Base-by-base conservation (phyloP, 768 basidiomycete species). In the Collybiopsis luxurians region DNA sequence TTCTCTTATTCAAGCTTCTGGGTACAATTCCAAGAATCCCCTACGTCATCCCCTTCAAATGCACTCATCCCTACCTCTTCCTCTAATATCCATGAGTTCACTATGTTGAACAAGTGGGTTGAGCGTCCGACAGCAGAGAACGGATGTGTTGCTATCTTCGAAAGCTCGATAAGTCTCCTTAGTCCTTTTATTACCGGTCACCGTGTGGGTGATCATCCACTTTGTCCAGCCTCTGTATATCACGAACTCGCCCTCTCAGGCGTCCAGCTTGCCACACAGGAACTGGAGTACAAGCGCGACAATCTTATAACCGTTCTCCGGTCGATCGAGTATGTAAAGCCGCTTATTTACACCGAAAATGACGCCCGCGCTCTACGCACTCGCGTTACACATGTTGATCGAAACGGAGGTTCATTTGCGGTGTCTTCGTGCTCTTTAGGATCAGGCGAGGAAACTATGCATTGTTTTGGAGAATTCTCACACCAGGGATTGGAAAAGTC, bases 221-320 rank as follows among this genome's bases (percentile, higher is more conserved):
- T 87, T 4, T 88, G 86, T 60, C 86, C 87, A 9, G 87, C 84
- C 1, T 87, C 85, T 0, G 77, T 87, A 1, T 87, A 87, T 60
- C 63, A 84, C 15, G 85, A 88, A 59, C 77, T 83, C 40, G 80
- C 73, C 0, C 67, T 80, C 34, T 77, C 81, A 4, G 80, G 77
- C 1, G 69, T 81, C 10, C 56, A 70, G 28, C 70, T 80, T 30
- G 62, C 75, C 2, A 64, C 65, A 24, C 66, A 66, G 12, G 66
- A 77, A n/a, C 63, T 73, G 28, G 63, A 63, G 15, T 52, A 61
- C 11, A 66, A 67, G 30, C 71, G 75, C 15, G 56, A 64, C 19
- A 66, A 59, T n/a, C 62, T 64, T 59, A 64, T 77, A 15, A 34
- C 31, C 13, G 31, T 34, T 34, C 31, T 34, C 31, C 5, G 13